Base-by-base conservation (phyloP, 805 yeast genomes). In the Candida silvicultrix region DNA sequence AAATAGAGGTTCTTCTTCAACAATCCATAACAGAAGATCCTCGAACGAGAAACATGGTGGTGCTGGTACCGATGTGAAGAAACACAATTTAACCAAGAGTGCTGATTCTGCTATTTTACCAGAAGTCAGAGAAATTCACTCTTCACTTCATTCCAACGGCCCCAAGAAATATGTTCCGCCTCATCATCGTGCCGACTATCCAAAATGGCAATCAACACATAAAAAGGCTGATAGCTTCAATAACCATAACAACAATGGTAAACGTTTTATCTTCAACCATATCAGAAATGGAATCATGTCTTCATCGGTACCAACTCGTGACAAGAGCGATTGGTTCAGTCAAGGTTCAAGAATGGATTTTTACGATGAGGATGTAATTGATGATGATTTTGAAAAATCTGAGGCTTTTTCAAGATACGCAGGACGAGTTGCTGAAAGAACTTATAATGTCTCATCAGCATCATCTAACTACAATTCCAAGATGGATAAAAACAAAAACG, bases 141-240 rank as follows among this genome's bases (percentile, higher is more conserved):
- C 14, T n/a, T 16, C 42, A 14, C 14, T 25, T 16, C 45, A 51
- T 18, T 31, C 8, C 18, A n/a, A n/a, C 18, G 32, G 9, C 6
- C 28, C 57, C 10, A 59, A 55, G 47, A 55, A 47, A 19, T 77
- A 77, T 51, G 65, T 77, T 19, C 81, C 80, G 23, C 82, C 82
- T 14, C 81, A 77, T 54, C 80, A 75, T 48, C 67, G 82, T 53
- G 64, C 71, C 44, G 64, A 65, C 48, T 51, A 55, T 54, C 25
- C 58, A 5, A 45, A 54, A 34, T 34, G 37, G 37, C 10, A 6
- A 34, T 9, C 37, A 18, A 34, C 20, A 12, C 37, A 34, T 15
- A 34, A 18, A 2, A 51, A 39, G 14, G 20, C 40, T 16, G 22
- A 39, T 15, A 38, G 44, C 20, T 16, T 34, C 25, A 40, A 45